Conservation (phyloP, 2,329 filamentous ascomycete species). For the Diaporthe australafricana region DNA sequence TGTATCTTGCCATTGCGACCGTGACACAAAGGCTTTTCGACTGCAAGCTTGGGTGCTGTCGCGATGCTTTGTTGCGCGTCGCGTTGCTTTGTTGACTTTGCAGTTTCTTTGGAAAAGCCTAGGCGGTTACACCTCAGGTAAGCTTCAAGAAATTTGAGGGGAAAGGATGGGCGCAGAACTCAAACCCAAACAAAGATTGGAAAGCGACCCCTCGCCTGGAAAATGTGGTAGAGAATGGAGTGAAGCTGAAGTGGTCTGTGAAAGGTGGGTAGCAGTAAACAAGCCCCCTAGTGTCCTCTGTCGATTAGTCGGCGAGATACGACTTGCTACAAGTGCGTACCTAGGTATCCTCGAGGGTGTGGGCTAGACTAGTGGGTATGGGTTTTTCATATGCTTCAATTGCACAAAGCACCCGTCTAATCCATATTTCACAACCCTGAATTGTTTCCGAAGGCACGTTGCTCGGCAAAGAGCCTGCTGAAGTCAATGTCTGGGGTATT, state of each 20-base stretch:
- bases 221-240: not conserved
- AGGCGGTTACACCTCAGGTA: too few relatives aligned
- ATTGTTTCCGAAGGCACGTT: too few relatives aligned
- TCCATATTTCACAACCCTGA: too few relatives aligned
- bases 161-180: not conserved
- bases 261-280: too few relatives aligned
- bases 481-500: too few relatives aligned
- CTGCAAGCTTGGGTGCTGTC: too few relatives aligned
- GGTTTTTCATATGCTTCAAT: too few relatives aligned
- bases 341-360: not conserved
- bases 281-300: too few relatives aligned
- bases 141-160: not conserved
- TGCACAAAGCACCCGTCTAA: too few relatives aligned
- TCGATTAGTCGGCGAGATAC: too few relatives aligned
- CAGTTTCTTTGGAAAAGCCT: not conserved
- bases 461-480: too few relatives aligned
- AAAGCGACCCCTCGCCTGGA: not conserved
- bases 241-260: not conserved
- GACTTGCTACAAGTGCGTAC: too few relatives aligned
- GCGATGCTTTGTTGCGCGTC: not conserved
- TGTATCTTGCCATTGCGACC: constrained; percentile 19
- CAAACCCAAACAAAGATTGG: not conserved
- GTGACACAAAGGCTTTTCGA: not conserved
- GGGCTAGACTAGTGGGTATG: not conserved
- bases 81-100: not conserved